Percentiles rank a stretch among this genome's conserved stretches.
Conservation (phyloP, 2,329 filamentous ascomycete genomes). For the Hymenoscyphus scutula region DNA sequence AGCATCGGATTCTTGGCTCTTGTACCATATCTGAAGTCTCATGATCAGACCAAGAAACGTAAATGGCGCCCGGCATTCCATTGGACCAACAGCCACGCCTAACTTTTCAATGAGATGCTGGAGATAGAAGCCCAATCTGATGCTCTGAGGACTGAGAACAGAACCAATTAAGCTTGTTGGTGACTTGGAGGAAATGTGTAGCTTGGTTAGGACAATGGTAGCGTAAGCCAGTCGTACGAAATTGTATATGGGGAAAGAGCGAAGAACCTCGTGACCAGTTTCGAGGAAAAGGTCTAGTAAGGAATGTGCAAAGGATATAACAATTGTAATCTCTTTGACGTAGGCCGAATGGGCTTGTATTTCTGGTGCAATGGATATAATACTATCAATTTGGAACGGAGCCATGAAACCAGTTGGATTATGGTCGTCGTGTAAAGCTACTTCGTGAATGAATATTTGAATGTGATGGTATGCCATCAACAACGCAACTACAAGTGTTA, state of each 20-base stretch:
- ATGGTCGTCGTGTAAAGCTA: slow-evolving; percentile 54
- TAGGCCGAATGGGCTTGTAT: slow-evolving; percentile 41
- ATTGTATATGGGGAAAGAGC: slow-evolving; percentile 47
- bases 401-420: slow-evolving; percentile 46
- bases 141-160: slow-evolving; percentile 61
- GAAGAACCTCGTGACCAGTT: slow-evolving; percentile 43
- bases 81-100: slow-evolving; percentile 56
- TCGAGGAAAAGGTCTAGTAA: slow-evolving; percentile 48
- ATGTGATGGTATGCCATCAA: slow-evolving; percentile 46
- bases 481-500: slow-evolving; percentile 17
- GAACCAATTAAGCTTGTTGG: slow-evolving; percentile 62
- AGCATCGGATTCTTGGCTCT: slow-evolving; percentile 50
- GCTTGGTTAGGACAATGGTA: slow-evolving; percentile 53
- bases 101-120: slow-evolving; percentile 67
- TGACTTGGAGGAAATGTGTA: slow-evolving; percentile 56
- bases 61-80: slow-evolving; percentile 60
- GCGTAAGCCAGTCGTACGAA: slow-evolving; percentile 52
- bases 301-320: slow-evolving; percentile 48
- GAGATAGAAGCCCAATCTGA: slow-evolving; percentile 63
- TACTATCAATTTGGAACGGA: slow-evolving; percentile 27
- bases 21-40: slow-evolving; percentile 61
- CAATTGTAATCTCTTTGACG: slow-evolving; percentile 48
- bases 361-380: slow-evolving; percentile 24
- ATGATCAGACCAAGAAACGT: slow-evolving; percentile 68
- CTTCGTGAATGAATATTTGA: slow-evolving; percentile 55